Evolutionary conservation across 169 alveolate species (phyloP).

Genomic region (Plasmodium vivax): DNA sequence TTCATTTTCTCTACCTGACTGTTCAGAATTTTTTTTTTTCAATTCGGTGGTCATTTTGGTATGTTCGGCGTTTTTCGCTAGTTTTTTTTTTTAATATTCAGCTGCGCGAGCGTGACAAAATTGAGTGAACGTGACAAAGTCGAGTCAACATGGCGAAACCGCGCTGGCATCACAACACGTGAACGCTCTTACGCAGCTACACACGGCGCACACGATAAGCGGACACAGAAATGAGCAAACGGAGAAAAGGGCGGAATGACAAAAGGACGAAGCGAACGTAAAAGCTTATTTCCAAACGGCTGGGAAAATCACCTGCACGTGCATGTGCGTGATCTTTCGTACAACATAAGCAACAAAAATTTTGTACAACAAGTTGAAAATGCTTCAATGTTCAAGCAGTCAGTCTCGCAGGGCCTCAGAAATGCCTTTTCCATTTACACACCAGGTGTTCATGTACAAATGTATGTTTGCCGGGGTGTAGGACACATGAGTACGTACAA

Average conservation of each 20-base stretch:
- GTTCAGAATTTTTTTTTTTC: background rate
- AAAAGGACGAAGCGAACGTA: background rate
- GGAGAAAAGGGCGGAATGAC: background rate
- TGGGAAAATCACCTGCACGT: background rate
- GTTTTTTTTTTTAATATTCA: background rate
- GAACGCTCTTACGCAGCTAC: background rate
- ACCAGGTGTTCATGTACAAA: background rate
- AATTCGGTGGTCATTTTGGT: background rate
- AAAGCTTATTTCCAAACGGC: background rate
- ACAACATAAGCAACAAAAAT: background rate
- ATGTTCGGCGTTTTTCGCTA: background rate
- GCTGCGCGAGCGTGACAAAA: background rate
- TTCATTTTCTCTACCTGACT: slow-evolving; percentile 2
- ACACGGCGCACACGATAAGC: background rate
- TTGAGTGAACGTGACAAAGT: background rate
- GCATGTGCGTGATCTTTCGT: background rate
- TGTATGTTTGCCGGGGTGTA: background rate
- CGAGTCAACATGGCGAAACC: background rate
- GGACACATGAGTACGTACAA: background rate
- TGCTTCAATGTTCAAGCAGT: background rate
- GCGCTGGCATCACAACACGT: background rate
- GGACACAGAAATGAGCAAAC: background rate
- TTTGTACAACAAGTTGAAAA: background rate
- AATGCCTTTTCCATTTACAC: background rate
- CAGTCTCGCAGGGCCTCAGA: background rate